Conservation (phyloP, 352 stramenopile species). For the Phytophthora europaea region DNA sequence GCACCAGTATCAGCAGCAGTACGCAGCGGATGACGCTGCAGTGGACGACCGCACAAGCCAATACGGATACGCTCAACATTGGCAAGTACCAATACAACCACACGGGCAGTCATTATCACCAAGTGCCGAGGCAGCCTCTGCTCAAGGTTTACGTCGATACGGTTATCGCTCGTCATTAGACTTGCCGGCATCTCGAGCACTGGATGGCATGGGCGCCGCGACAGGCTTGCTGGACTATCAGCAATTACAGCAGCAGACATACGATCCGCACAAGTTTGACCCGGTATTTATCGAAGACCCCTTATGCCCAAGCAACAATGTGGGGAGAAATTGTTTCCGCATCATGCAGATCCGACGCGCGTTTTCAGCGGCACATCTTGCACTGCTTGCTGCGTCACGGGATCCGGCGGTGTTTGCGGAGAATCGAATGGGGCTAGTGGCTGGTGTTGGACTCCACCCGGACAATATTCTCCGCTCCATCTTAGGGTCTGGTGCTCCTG, state of each 20-base stretch:
- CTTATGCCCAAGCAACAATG: slow-evolving; percentile 95
- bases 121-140: slow-evolving; percentile 64
- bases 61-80: slow-evolving; percentile 63
- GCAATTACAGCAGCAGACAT: slow-evolving; percentile 56
- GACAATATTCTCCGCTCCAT: slow-evolving; percentile 86
- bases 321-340: slow-evolving; percentile 96
- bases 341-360: slow-evolving; percentile 92
- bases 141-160: slow-evolving; percentile 69
- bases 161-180: slow-evolving; percentile 80
- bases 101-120: slow-evolving; percentile 55
- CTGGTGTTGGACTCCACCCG: slow-evolving; percentile 76
- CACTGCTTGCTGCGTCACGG: slow-evolving; percentile 71
- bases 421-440: slow-evolving; percentile 67
- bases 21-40: slow-evolving; percentile 53
- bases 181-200: slow-evolving; percentile 48
- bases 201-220: slow-evolving; percentile 38
- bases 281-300: slow-evolving; percentile 97
- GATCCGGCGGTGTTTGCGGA: slow-evolving; percentile 60
- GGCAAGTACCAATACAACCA: slow-evolving; percentile 60
- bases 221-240: slow-evolving; percentile 57
- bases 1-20: slow-evolving; percentile 58
- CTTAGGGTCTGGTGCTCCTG: slow-evolving; percentile 60
- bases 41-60: slow-evolving; percentile 65
- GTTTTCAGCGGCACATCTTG: slow-evolving; percentile 78
- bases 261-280: slow-evolving; percentile 94